Conservation (phyloP, 2,329 filamentous ascomycete species). For the Aspergillus amoenus region DNA sequence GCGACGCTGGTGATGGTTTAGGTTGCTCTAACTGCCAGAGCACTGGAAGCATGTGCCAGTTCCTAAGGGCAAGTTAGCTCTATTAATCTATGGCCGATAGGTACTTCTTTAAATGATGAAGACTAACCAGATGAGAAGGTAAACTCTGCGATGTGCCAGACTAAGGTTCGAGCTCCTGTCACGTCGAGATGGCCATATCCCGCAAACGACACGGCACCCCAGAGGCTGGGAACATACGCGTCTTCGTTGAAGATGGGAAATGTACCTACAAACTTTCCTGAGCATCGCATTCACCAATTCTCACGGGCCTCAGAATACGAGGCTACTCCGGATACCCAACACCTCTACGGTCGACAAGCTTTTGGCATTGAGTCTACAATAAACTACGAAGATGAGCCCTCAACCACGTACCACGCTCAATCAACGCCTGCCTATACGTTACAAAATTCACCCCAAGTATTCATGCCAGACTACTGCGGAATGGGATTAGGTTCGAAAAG, state of each 20-base stretch:
- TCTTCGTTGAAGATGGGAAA: constrained; percentile 14
- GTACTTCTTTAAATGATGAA: not conserved
- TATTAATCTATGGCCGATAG: not conserved
- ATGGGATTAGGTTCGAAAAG: constrained; percentile 28
- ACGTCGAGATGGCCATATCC: constrained; percentile 30
- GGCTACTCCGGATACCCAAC: constrained; percentile 20
- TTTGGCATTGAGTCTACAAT: constrained; percentile 23
- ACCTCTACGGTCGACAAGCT: constrained; percentile 22
- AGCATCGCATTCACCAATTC: constrained; percentile 19
- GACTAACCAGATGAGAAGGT: constrained; percentile 24
- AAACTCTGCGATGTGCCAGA: constrained; percentile 31
- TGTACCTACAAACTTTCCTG: constrained; percentile 18
- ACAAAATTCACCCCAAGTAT: constrained; percentile 31
- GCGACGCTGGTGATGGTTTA: constrained; percentile 71
- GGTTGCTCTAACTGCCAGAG: constrained; percentile 82
- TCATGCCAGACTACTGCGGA: constrained; percentile 27
- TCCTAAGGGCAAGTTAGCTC: constrained; percentile 64
- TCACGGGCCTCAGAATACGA: constrained; percentile 28
- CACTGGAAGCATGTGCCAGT: constrained; percentile 70
- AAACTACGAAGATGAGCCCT: constrained; percentile 36
- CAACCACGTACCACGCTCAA: constrained; percentile 32
- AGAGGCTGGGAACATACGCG: constrained; percentile 22
- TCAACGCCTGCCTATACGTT: constrained; percentile 38
- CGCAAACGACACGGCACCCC: constrained; percentile 17
- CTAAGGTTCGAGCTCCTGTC: constrained; percentile 16